Evolutionary conservation across 2,329 filamentous ascomycete species (phyloP), one percentile per base, ranked within the genome.

Genomic region (Hypoxylon sp.): DNA sequence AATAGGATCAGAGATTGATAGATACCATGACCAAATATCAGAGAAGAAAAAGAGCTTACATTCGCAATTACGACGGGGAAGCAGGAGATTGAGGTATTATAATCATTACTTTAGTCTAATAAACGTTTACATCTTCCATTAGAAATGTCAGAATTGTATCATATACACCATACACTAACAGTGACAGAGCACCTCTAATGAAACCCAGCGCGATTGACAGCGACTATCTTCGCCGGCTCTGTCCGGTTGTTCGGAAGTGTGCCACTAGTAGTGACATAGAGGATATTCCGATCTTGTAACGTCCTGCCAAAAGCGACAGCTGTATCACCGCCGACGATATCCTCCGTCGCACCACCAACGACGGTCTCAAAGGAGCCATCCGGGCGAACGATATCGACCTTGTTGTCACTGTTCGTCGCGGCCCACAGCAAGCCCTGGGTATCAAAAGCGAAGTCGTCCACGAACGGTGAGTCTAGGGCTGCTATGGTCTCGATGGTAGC

Each of bases 151-250:
- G 11, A 3, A 19, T 43, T 19, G 6, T 43, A 7, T 17, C 10
- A 21, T 43, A 9, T 11, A 43, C 17, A 21, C 38, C 17, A 21
- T 21, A 2, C n/a, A 17, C 38, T n/a, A 17, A 43, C 17, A 17
- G 7, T n/a, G 38, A 43, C 17, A 17, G 7, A 43, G 7, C 17
- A 9, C 23, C 17, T 38, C 51, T 57, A 67, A 52, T 56, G 49
- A 41, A 70, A 72, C 2, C 50, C 59, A 41, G 57, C 56, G 14
- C 70, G 68, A 21, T 75, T 71, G 19, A 77, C 46, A 25, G 76
- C 74, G 4, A 77, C 72, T 10, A 77, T 61, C 65, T 76, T 76
- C 1, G 70, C 75, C 5, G 72, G 71, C 63, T 76, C 75, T 0
- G 49, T 65, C 9, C 67, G 28, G 7, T 68, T 72, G 60, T 73